phyloP scores from a whole-genome alignment of 1,139 yeast species.

The Candida gigantensis region DNA sequence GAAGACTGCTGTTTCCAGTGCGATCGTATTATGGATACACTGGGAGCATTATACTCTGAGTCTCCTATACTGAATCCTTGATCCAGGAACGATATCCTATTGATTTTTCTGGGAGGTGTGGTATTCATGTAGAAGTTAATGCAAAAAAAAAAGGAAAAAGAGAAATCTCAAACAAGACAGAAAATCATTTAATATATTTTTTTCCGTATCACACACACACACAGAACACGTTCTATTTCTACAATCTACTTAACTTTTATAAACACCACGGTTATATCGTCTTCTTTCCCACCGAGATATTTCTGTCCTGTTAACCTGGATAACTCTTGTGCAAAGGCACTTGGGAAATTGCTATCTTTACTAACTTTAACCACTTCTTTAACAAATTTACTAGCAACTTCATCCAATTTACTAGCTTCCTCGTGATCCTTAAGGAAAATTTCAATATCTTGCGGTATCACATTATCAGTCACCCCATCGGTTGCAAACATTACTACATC shows the following conservation, averaged over 20 bases:
- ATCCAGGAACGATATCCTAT: constrained; percentile 38
- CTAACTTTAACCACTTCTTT: constrained; percentile 68
- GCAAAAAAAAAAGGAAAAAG: neutral
- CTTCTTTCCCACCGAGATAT: constrained; percentile 91
- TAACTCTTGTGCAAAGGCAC: constrained; percentile 85
- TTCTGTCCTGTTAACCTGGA: constrained; percentile 66
- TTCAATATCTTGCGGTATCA: constrained; percentile 73
- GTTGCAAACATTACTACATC: constrained; percentile 87
- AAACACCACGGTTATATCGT: constrained; percentile 84
- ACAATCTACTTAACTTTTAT: constrained; percentile 49
- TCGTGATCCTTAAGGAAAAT: constrained; percentile 52
- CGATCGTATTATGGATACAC: constrained; percentile 38
- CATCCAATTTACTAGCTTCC: constrained; percentile 26
- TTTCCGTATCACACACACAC: too few relatives aligned
- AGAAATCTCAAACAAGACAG: neutral
- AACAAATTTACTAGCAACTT: constrained; percentile 61
- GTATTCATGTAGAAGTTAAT: constrained; percentile 3
- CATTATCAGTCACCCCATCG: constrained; percentile 92
- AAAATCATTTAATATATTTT: neutral
- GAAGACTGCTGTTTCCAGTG: constrained; percentile 65
- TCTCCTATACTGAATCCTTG: constrained; percentile 35
- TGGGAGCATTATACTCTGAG: constrained; percentile 4
- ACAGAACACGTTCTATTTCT: neutral
- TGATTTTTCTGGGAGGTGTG: constrained; percentile 22
- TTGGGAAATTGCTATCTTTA: constrained; percentile 70